A percentile compares a stretch with the other conserved stretches of the same genome.
These are phyloP conservation scores for Neotropicomus parvogracilis DNA, from an alignment of 1,284 basidiomycete genomes.

Conservation along the genomic window DNA sequence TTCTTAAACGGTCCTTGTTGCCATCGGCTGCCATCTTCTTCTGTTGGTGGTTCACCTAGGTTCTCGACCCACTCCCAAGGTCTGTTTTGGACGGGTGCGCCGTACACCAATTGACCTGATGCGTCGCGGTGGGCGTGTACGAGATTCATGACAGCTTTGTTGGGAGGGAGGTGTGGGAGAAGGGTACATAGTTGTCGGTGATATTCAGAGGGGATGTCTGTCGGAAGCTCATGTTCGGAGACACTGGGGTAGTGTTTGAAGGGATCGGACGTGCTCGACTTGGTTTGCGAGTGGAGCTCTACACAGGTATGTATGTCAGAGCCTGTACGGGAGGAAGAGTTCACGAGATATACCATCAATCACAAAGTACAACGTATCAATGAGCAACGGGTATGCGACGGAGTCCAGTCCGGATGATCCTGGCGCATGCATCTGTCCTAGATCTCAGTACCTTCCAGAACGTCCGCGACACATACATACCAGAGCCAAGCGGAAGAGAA, in stretches of 20 bases:
- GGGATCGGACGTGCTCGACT: conserved; percentile 47
- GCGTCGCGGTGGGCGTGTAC: conserved; percentile 48
- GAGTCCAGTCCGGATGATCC: conserved; percentile 47
- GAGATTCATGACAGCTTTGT: conserved; percentile 53
- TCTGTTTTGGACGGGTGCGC: conserved; percentile 58
- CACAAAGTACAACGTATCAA: conserved; percentile 71
- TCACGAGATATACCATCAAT: conserved; percentile 57
- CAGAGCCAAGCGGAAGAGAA: conserved; percentile 52
- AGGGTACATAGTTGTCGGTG: conserved; percentile 53
- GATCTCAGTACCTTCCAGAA: conserved; percentile 10
- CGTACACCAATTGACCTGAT: conserved; percentile 46
- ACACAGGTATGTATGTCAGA: conserved; percentile 3
- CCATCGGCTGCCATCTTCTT: conserved; percentile 19
- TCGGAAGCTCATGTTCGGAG: conserved; percentile 46
- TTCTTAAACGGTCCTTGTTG: conserved; percentile 55
- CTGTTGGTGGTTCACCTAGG: conserved; percentile 53
- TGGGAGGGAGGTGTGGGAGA: conserved; percentile 43
- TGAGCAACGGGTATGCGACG: conserved; percentile 57
- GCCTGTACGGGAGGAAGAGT: background rate
- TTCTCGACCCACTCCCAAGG: conserved; percentile 86
- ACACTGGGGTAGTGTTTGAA: conserved; percentile 61
- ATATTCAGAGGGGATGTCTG: conserved; percentile 56
- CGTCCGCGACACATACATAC: conserved; percentile 39
- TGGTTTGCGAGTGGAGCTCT: conserved; percentile 64
- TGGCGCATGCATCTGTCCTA: conserved; percentile 46